A percentile compares a stretch with the other conserved stretches of the same genome.
Evolutionary conservation across 2,329 filamentous ascomycete species (phyloP).

Genomic region (Verticillium tricorpus): DNA sequence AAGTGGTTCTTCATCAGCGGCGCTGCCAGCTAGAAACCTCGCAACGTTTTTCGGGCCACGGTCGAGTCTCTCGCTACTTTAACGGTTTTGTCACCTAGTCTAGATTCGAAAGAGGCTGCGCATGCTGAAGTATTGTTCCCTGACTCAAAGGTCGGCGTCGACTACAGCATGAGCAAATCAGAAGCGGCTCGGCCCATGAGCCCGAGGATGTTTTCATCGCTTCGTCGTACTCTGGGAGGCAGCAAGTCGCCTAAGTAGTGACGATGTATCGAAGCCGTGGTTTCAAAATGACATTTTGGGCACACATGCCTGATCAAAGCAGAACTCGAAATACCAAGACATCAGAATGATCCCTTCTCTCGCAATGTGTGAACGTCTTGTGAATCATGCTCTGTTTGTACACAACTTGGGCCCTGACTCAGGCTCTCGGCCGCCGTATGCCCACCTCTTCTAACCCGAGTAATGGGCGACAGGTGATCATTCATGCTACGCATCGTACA

Average conservation of each 20-base stretch:
- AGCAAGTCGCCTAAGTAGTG: background rate
- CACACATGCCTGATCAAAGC: background rate
- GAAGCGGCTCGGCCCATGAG: background rate
- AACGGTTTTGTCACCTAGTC: background rate
- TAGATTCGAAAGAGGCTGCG: background rate
- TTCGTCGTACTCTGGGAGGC: background rate
- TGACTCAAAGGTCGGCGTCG: background rate
- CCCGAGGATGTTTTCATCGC: background rate
- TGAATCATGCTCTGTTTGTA: background rate
- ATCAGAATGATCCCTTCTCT: background rate
- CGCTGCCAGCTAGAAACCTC: conserved; percentile 56
- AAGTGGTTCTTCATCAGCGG: conserved; percentile 99
- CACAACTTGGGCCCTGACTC: background rate
- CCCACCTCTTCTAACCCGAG: background rate
- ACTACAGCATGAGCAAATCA: background rate
- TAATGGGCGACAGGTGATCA: background rate
- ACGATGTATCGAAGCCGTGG: background rate
- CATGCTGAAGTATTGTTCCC: background rate
- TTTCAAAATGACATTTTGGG: background rate
- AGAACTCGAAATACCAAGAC: background rate
- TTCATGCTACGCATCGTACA: background rate
- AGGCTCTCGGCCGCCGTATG: background rate
- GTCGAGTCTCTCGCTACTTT: background rate
- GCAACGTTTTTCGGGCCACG: background rate
- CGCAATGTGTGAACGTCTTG: background rate